Conservation (phyloP, 1,139 yeast genomes). For the Geotrichum citri-aurantii region DNA sequence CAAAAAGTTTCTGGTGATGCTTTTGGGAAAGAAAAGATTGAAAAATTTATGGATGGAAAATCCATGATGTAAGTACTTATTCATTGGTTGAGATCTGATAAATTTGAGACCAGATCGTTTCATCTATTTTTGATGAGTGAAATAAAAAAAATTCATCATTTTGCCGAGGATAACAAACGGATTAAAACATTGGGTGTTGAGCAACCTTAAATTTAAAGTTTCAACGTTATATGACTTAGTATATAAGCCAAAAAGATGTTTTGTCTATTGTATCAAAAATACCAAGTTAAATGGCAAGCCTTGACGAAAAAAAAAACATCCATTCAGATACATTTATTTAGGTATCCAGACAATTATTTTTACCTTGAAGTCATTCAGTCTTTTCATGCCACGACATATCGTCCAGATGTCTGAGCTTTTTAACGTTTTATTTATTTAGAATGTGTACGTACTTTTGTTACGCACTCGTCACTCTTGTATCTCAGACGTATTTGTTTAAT, state of each 20-base stretch:
- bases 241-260: neutral
- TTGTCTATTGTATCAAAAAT: no score
- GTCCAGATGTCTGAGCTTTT: neutral
- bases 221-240: neutral
- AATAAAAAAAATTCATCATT: neutral
- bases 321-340: no score
- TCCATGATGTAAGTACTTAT: neutral
- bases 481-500: neutral
- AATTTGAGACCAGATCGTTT: neutral
- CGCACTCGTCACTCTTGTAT: neutral
- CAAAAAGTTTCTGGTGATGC: no score
- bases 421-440: neutral
- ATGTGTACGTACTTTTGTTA: neutral
- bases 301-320: no score
- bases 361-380: no score
- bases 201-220: neutral
- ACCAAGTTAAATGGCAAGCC: no score
- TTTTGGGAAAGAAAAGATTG: neutral
- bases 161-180: neutral
- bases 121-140: neutral
- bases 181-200: no score
- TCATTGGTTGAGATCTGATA: neutral
- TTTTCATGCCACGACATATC: no score
- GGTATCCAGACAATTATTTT: no score
- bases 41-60: neutral